These are phyloP conservation scores for Elaeis guineensis DNA, from an alignment of 176 grass and related monocot species.

Conservation along the genomic window DNA sequence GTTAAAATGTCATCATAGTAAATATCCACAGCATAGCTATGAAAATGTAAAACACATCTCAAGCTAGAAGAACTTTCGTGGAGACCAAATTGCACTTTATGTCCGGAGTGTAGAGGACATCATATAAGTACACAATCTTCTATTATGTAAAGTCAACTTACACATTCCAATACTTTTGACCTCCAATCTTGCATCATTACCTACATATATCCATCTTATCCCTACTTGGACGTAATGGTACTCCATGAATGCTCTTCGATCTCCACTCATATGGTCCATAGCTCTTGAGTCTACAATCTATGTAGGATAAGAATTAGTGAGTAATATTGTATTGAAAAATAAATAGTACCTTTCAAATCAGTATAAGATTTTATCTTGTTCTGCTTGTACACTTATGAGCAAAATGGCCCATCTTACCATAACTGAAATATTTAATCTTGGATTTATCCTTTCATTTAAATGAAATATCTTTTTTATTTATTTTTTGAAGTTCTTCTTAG, in stretches of 20 bases:
- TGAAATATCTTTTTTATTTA: not conserved
- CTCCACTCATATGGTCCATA: not conserved
- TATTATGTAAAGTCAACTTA: too few relatives aligned
- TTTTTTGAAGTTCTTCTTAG: not conserved
- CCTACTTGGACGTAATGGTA: not conserved
- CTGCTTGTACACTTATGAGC: not conserved
- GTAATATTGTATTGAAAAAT: not conserved
- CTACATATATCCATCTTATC: not conserved
- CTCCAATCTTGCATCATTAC: not conserved
- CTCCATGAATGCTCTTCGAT: not conserved
- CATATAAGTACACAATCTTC: too few relatives aligned
- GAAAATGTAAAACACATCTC: too few relatives aligned
- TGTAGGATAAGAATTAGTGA: not conserved
- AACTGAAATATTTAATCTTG: too few relatives aligned
- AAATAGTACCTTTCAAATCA: not conserved
- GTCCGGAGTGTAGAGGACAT: too few relatives aligned
- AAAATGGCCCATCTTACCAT: too few relatives aligned
- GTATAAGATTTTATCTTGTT: not conserved
- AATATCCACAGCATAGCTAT: too few relatives aligned
- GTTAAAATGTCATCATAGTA: too few relatives aligned
- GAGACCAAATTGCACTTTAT: not conserved
- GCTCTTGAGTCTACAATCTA: constrained; percentile 2
- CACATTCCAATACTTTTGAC: not conserved
- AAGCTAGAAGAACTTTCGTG: too few relatives aligned
- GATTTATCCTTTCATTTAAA: too few relatives aligned